Evolutionary conservation across 202 grass and related monocot genomes (phyloP).

Genomic region (Musa balbisiana): DNA sequence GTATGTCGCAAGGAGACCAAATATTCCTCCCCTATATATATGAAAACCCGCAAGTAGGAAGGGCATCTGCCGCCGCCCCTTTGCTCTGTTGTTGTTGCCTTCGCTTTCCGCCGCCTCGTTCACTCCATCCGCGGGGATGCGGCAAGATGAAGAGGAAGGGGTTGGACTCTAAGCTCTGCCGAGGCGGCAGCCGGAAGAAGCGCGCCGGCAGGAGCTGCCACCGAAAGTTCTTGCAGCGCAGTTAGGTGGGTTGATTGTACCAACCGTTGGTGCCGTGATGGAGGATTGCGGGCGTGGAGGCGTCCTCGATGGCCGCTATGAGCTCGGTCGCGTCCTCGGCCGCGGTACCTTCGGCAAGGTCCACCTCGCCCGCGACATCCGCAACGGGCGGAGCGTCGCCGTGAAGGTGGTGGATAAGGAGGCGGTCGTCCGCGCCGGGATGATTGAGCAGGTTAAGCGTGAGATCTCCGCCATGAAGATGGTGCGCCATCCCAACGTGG

Average conservation of each 20-base stretch:
- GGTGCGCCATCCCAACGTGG: neutral
- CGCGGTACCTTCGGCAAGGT: conserved; percentile 28
- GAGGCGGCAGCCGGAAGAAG: neutral
- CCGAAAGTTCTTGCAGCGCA: neutral
- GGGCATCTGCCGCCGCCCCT: neutral
- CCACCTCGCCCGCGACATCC: neutral
- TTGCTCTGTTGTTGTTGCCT: neutral
- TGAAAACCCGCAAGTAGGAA: neutral
- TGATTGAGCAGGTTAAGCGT: neutral
- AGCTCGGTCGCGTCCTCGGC: conserved; percentile 35
- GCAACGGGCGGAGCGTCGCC: neutral
- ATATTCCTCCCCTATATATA: no score
- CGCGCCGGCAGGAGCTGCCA: neutral
- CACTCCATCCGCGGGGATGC: neutral
- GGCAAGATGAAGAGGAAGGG: neutral
- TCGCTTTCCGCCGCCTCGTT: neutral
- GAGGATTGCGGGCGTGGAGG: conserved; percentile 20
- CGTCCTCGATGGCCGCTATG: conserved; percentile 40
- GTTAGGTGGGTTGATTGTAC: neutral
- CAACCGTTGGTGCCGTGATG: neutral
- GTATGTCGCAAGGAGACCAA: no score
- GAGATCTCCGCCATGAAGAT: conserved; percentile 2
- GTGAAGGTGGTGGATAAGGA: neutral
- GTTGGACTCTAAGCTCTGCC: neutral
- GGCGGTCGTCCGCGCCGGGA: neutral